Evolutionary conservation across 805 yeast species (phyloP).

Genomic region (Ogataea zsoltii): DNA sequence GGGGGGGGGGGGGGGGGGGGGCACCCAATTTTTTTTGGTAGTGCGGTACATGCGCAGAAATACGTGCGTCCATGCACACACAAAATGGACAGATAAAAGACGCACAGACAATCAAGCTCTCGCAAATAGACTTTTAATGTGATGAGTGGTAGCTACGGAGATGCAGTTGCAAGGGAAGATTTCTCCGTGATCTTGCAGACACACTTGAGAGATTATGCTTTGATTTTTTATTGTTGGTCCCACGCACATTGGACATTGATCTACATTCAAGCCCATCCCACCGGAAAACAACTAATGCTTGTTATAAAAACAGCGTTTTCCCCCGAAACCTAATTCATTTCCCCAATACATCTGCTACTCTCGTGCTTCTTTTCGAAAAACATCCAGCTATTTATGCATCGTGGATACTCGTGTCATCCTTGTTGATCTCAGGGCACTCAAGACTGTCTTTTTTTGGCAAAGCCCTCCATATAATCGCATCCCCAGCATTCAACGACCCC

Average conservation of each 20-base stretch:
- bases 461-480: neutral
- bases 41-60: neutral
- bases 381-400: slow-evolving; percentile 1
- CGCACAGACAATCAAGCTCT: neutral
- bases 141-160: slow-evolving; percentile 2
- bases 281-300: neutral
- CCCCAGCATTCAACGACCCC: neutral
- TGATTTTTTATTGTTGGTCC: neutral
- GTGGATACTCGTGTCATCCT: neutral
- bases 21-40: too few relatives aligned
- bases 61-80: neutral
- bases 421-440: neutral
- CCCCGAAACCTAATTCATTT: neutral
- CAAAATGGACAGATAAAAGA: neutral
- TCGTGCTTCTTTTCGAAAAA: neutral
- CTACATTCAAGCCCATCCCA: slow-evolving; percentile 1
- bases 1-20: too few relatives aligned
- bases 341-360: neutral
- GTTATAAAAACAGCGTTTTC: slow-evolving; percentile 3
- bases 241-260: slow-evolving; percentile 2
- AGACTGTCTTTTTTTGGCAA: too few relatives aligned
- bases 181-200: neutral
- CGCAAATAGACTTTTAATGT: neutral
- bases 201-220: neutral
- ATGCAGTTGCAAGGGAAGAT: slow-evolving; percentile 1